phyloP scores from a whole-genome alignment of 2,329 filamentous ascomycete genomes.

The Helminthosporium solani region DNA sequence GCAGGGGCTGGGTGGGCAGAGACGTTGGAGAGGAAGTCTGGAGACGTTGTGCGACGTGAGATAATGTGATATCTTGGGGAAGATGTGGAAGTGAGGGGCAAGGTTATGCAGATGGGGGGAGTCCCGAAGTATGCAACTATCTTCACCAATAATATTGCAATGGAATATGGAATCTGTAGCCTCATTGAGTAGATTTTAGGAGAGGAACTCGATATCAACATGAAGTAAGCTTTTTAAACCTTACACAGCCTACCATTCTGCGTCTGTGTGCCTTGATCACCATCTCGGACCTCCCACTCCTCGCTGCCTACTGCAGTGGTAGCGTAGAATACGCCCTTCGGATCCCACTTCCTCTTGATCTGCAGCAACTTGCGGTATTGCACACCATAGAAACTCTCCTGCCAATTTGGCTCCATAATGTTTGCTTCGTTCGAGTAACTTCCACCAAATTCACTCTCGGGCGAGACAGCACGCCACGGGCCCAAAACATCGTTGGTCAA shows the following conservation, averaged over 20 bases:
- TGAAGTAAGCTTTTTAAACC: slow-evolving; percentile 27
- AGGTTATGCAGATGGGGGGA: too few species aligned
- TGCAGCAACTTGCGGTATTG: slow-evolving; percentile 27
- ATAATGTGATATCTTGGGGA: background rate
- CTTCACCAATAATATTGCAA: background rate
- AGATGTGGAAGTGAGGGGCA: background rate
- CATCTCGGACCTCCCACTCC: slow-evolving; percentile 23
- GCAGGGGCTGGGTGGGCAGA: background rate
- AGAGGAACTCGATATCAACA: background rate
- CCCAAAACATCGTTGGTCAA: slow-evolving; percentile 19
- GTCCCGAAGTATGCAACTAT: too few species aligned
- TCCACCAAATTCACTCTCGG: slow-evolving; percentile 20
- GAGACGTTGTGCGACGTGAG: background rate
- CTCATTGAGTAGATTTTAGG: background rate
- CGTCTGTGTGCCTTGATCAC: slow-evolving; percentile 19
- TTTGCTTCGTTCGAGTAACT: slow-evolving; percentile 33
- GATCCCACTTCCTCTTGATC: slow-evolving; percentile 30
- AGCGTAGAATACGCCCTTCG: slow-evolving; percentile 28
- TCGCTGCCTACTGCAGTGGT: slow-evolving; percentile 27
- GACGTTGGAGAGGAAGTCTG: background rate
- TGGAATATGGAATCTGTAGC: background rate
- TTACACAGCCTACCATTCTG: slow-evolving; percentile 28
- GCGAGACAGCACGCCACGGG: slow-evolving; percentile 21
- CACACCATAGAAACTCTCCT: slow-evolving; percentile 28
- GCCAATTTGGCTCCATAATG: slow-evolving; percentile 27